Conservation (phyloP, 2,329 filamentous ascomycete species). For the Didymellaceae sp. region DNA sequence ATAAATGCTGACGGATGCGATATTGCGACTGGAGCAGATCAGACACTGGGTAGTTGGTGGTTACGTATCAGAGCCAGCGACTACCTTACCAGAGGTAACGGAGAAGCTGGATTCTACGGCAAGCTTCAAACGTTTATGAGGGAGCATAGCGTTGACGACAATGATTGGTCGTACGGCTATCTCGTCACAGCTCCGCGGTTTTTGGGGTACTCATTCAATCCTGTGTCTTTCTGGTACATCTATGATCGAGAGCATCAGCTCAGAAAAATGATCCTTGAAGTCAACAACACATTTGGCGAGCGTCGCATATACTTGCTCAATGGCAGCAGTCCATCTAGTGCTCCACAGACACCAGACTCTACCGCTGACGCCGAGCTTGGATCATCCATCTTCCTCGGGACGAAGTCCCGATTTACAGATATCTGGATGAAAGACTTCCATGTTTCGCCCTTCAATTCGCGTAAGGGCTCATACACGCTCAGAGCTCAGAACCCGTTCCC, state of each 20-base stretch:
- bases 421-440: conserved; percentile 75
- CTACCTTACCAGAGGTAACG: conserved; percentile 64
- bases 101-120: conserved; percentile 62
- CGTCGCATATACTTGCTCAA: conserved; percentile 69
- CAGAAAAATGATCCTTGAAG: conserved; percentile 71
- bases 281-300: conserved; percentile 80
- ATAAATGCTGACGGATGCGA: conserved; percentile 26
- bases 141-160: conserved; percentile 63
- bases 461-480: conserved; percentile 57
- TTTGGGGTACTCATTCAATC: conserved; percentile 75
- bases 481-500: conserved; percentile 55
- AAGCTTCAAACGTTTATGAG: conserved; percentile 68
- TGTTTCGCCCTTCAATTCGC: conserved; percentile 74
- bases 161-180: conserved; percentile 71
- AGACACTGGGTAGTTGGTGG: conserved; percentile 55
- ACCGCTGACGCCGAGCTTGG: conserved; percentile 14
- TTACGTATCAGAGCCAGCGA: conserved; percentile 66
- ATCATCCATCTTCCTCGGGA: not conserved
- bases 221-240: conserved; percentile 80
- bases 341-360: conserved; percentile 25
- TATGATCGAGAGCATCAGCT: conserved; percentile 66
- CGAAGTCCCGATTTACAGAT: conserved; percentile 53
- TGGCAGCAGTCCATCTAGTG: conserved; percentile 40
- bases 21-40: conserved; percentile 31
- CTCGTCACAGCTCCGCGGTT: conserved; percentile 74